Base-by-base conservation (phyloP, 1,284 basidiomycete species). In the Cutaneotrichosporon sp. region DNA sequence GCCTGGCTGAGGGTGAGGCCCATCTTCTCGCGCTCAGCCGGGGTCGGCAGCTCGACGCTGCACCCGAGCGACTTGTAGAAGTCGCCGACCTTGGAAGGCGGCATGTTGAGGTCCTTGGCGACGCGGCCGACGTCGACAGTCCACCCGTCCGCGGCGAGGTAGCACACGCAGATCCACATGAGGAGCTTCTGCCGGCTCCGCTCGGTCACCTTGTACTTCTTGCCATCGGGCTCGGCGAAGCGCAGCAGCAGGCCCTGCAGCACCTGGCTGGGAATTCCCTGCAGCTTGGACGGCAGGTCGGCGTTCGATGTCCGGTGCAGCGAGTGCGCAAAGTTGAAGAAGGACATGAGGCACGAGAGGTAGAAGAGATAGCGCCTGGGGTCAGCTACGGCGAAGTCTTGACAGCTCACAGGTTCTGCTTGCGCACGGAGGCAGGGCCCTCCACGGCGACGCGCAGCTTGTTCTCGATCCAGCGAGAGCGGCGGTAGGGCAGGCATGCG, bases 151-250 rank as follows among this genome's bases (percentile, higher is more conserved):
- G 91, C 75, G 45, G 85, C 86, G 27, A 95, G 84, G 72, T 88
- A 91, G 0, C 94, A 80, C 0, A 89, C 87, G 67, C 93, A 88
- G 72, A 92, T 84, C 72, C 92, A 86, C 1, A 89, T 86, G 51
- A 92, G 78, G 1, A 95, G 81, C 69, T 85, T 86, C 5, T 87
- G 87, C 72, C 89, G 84, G 38, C 83, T 87, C 59, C 85, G 83
- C 4, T 87, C 83, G 1, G 93, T 95, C 34, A 87, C 81, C 56
- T 84, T 82, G n/a, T 84, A 80, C 62, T 88, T 91, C 69, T 71
- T 75, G 14, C 69, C 75, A 10, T 85, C 76, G 0, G 80, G 82
- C 78, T 95, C 91, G 0, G 91, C 87, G 78, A 95, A 97, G 55
- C 90, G 83, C 6, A 85, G 82, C n/a, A 92, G 71, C 36, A 95